Conservation (phyloP, 2,329 filamentous ascomycete species). For the Aspergillus sergii region DNA sequence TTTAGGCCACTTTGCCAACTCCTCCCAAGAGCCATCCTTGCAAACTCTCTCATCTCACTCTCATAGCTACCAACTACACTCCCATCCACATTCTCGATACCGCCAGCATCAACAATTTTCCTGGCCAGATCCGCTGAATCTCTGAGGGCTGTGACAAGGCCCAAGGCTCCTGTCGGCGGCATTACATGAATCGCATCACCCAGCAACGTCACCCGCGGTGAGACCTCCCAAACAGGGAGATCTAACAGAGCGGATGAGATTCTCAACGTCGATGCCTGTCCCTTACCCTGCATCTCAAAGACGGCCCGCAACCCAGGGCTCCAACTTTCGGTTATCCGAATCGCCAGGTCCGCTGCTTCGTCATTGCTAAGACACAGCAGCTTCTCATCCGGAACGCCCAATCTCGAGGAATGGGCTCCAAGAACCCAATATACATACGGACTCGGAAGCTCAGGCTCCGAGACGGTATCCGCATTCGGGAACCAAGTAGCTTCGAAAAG, state of each 20-base stretch:
- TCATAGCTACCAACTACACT: slow-evolving; percentile 22
- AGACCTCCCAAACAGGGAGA: slow-evolving; percentile 13
- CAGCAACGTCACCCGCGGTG: slow-evolving; percentile 42
- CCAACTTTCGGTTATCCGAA: neutral
- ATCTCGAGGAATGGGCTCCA: neutral
- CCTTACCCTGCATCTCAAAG: neutral
- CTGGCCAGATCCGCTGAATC: neutral
- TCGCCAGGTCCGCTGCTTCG: neutral
- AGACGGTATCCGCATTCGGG: neutral
- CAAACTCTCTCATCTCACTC: slow-evolving; percentile 21
- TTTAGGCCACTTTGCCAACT: slow-evolving; percentile 27
- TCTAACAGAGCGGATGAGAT: neutral
- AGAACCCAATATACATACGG: neutral
- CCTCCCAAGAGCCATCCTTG: slow-evolving; percentile 20
- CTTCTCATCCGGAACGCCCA: neutral
- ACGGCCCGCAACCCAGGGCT: neutral
- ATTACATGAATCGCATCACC: slow-evolving; percentile 52
- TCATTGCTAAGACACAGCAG: neutral
- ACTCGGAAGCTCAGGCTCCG: neutral
- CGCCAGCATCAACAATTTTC: neutral
- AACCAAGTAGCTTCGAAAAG: neutral
- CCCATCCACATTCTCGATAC: neutral
- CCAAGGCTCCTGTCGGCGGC: slow-evolving; percentile 50
- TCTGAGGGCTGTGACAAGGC: slow-evolving; percentile 48
- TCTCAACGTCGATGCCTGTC: neutral